Evolutionary conservation across 306 rosid species (phyloP).

Genomic region (Styphnolobium japonicum): DNA sequence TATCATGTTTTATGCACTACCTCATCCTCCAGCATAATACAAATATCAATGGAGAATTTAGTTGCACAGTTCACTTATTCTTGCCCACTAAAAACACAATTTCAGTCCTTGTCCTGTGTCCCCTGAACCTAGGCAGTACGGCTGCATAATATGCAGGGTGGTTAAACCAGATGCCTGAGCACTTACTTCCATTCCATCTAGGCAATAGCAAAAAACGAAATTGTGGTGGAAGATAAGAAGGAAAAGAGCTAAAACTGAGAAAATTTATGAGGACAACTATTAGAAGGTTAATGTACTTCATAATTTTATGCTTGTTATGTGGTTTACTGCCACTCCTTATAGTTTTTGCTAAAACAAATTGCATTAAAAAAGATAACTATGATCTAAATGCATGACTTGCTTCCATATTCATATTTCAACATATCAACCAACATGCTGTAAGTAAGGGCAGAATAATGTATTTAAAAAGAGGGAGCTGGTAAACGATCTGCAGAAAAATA

Average conservation of each 20-base stretch:
- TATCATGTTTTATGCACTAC: conserved; percentile 6
- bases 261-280: not conserved
- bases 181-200: not conserved
- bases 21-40: not conserved
- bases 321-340: not conserved
- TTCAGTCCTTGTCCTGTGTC: not conserved
- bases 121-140: not conserved
- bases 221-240: not conserved
- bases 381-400: not conserved
- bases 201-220: not conserved
- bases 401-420: not conserved
- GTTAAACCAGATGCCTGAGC: not conserved
- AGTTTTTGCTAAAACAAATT: not conserved
- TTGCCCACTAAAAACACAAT: not conserved
- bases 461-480: not conserved
- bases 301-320: not conserved
- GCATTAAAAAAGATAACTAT: not conserved
- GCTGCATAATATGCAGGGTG: not conserved
- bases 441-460: not conserved
- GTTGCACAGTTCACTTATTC: not conserved
- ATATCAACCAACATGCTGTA: not conserved
- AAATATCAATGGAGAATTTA: not conserved
- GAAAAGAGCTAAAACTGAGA: not conserved
- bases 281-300: not conserved
- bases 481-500: not conserved